These are phyloP conservation scores for Calocera cornea DNA, from an alignment of 768 basidiomycete species.

Conservation along the genomic window DNA sequence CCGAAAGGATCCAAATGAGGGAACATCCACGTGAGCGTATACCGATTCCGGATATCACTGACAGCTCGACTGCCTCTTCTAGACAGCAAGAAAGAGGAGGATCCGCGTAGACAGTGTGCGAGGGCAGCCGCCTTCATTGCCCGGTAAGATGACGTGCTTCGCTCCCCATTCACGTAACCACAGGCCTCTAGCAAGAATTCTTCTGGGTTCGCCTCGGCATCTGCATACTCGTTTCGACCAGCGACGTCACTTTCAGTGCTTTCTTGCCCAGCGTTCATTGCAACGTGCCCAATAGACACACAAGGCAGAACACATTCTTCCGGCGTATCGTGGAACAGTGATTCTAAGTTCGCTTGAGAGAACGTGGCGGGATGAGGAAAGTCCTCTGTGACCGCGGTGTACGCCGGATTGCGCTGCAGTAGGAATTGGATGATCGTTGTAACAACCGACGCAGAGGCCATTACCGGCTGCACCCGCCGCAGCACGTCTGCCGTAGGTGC, in stretches of 20 bases:
- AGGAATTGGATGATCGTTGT: background rate
- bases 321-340: background rate
- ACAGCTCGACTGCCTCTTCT: conserved; percentile 11
- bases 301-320: background rate
- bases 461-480: background rate
- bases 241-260: background rate
- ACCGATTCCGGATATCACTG: conserved; percentile 28
- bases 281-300: background rate
- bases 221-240: background rate
- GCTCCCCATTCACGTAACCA: background rate
- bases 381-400: background rate
- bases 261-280: background rate
- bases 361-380: background rate
- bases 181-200: background rate
- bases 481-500: background rate
- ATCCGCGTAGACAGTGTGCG: background rate
- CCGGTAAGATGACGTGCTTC: background rate
- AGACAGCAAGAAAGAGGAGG: background rate
- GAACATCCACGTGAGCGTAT: conserved; percentile 31
- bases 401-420: background rate
- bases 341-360: background rate
- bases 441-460: background rate
- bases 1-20: conserved; percentile 35
- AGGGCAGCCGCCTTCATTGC: background rate
- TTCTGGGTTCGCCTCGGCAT: background rate